Percentiles rank a stretch among this genome's conserved stretches.
Conservation (phyloP, 768 basidiomycete species). For the Hygrophoropsis aurantiaca region DNA sequence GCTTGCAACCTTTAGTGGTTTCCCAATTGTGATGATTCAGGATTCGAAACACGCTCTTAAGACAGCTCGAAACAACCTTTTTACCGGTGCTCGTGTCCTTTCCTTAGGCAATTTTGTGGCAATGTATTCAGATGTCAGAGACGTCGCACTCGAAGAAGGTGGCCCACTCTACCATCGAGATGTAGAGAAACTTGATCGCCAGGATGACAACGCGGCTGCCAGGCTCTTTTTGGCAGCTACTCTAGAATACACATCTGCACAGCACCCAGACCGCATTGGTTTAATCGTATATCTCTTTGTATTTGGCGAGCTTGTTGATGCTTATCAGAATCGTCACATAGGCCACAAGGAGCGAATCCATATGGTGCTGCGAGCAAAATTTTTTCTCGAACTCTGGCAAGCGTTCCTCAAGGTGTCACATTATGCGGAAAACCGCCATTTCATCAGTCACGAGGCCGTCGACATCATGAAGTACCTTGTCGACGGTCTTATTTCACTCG, state of each 20-base stretch:
- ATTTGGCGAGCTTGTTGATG: constrained; percentile 37
- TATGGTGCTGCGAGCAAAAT: constrained; percentile 29
- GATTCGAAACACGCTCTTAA: constrained; percentile 34
- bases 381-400: constrained; percentile 32
- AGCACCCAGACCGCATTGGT: constrained; percentile 26
- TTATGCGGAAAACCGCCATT: background rate
- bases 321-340: constrained; percentile 34
- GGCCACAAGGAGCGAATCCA: constrained; percentile 23
- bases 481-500: constrained; percentile 1
- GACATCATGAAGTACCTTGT: constrained; percentile 1
- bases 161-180: constrained; percentile 23
- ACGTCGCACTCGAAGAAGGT: background rate
- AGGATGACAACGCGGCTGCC: constrained; percentile 45
- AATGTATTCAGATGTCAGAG: background rate
- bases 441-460: constrained; percentile 1
- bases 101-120: constrained; percentile 18
- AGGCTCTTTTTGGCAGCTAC: constrained; percentile 36
- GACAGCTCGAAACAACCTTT: constrained; percentile 30
- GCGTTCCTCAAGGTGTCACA: constrained; percentile 10
- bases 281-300: constrained; percentile 39
- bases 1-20: constrained; percentile 1
- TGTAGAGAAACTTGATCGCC: constrained; percentile 40
- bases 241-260: constrained; percentile 21
- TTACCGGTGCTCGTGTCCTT: constrained; percentile 28
- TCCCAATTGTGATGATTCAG: constrained; percentile 14